Conservation (phyloP, 2,329 filamentous ascomycete genomes). For the Ophiostoma sp. region DNA sequence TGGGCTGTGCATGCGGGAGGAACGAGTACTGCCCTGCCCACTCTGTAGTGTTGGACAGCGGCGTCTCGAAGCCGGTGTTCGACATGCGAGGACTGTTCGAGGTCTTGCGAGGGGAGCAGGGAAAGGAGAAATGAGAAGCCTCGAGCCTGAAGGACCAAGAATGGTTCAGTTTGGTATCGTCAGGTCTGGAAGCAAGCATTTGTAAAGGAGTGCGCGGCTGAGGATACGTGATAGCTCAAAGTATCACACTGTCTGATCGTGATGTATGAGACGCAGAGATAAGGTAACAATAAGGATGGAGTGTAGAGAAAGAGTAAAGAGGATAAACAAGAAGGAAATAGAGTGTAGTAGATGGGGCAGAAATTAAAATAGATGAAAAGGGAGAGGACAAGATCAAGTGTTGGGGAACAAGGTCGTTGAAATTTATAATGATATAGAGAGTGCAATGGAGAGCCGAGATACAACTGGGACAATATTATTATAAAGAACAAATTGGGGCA, state of each 20-base stretch:
- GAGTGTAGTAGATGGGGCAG: neutral
- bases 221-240: slow-evolving; percentile 27
- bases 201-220: slow-evolving; percentile 28
- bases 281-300: neutral
- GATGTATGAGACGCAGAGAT: neutral
- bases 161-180: slow-evolving; percentile 47
- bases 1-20: slow-evolving; percentile 40
- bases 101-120: slow-evolving; percentile 5
- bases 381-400: slow-evolving; percentile 6
- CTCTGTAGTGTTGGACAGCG: slow-evolving; percentile 50
- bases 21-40: slow-evolving; percentile 54
- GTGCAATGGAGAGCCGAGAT: neutral
- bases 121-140: slow-evolving; percentile 36
- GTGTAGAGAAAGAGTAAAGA: slow-evolving; percentile 1
- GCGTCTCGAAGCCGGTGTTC: slow-evolving; percentile 46
- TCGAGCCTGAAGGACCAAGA: slow-evolving; percentile 50
- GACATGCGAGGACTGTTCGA: slow-evolving; percentile 49
- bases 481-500: neutral
- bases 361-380: slow-evolving; percentile 8
- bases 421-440: slow-evolving; percentile 8
- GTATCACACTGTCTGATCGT: neutral
- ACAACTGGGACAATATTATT: neutral
- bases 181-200: slow-evolving; percentile 54
- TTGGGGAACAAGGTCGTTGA: slow-evolving; percentile 7
- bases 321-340: neutral